Evolutionary conservation across 345 rosid species (phyloP).

Genomic region (Lepidium didymum): DNA sequence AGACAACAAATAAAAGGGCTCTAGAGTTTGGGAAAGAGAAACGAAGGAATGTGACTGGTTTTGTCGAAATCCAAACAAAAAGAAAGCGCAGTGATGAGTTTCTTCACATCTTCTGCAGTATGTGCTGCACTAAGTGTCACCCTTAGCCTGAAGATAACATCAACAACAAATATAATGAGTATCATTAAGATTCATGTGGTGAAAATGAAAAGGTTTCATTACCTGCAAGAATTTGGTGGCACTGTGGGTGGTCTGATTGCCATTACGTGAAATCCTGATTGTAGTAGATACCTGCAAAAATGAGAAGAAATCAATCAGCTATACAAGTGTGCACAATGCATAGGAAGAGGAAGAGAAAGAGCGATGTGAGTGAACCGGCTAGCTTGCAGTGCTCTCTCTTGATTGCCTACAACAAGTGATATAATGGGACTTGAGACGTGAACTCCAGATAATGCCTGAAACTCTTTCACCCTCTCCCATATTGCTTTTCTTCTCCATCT

Average conservation of each 20-base stretch:
- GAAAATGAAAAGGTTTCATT: not conserved
- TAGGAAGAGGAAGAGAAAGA: conserved; percentile 1
- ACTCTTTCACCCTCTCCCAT: conserved; percentile 77
- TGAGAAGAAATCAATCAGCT: not conserved
- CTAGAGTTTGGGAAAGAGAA: conserved; percentile 35
- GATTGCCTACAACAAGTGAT: conserved; percentile 80
- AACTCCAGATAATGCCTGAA: conserved; percentile 61
- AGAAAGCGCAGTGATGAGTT: conserved; percentile 55
- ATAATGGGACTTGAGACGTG: conserved; percentile 68
- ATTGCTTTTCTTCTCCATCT: conserved; percentile 79
- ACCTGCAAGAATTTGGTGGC: conserved; percentile 97
- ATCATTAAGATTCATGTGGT: not conserved
- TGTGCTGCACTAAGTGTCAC: conserved; percentile 73
- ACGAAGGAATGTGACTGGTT: conserved; percentile 22
- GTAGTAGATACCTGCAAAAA: conserved; percentile 52
- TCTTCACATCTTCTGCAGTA: conserved; percentile 66
- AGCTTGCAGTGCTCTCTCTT: conserved; percentile 74
- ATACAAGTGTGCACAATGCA: not conserved
- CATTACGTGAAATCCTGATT: conserved; percentile 85
- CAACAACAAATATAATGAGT: not conserved
- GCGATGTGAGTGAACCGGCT: conserved; percentile 48
- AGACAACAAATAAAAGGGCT: not conserved
- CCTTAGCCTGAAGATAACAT: conserved; percentile 44
- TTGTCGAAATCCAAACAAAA: conserved; percentile 46
- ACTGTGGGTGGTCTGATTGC: conserved; percentile 98